Evolutionary conservation across 805 yeast species (phyloP), one percentile per base, ranked within the genome.

Genomic region (Cyberlindnera lachancei): DNA sequence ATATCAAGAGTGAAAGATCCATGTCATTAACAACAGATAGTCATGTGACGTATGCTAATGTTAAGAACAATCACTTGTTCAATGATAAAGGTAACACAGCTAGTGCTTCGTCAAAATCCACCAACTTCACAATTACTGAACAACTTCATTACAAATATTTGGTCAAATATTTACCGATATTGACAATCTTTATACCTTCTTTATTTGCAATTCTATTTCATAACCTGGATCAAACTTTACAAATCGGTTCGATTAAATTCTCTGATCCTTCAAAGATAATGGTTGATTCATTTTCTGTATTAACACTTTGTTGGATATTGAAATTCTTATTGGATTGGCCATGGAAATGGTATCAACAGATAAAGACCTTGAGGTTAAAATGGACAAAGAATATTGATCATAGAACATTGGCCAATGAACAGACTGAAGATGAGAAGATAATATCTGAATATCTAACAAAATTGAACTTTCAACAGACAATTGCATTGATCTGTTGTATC

Each of bases 271-370:
- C 47, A 1, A 25, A 30, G 15, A 33, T 60, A 6, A 33, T 59
- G 13, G 56, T 61, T 16, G 65, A 61, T 37, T 33, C 50, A 1
- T 44, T 62, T 15, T 52, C 58, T 6, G 46, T 63, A 4, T 16
- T 55, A 7, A 24, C 59, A n/a, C 47, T 61, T 1, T 50, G 62
- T 17, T 58, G 62, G 58, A 43, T 52, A 2, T 46, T 63, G 11
- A 52, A 54, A 32, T 56, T 56, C 22, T 30, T 57, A 0, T 44
- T 56, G 12, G 66, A 62, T 28, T 63, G 67, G 68, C 68, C 68
- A 0, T 62, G 66, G 64, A 42, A 43, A n/a, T 63, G 67, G 68
- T 42, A 54, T 13, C 31, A 38, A 6, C 57, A 53, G 25, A 46
- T 63, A 10, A 40, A 40, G 20, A 39, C 34, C 1, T 31, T 44